A percentile compares a stretch with the other conserved stretches of the same genome.
Evolutionary conservation across 495 filamentous ascomycete species (phyloP).

Genomic region (Lophiostoma macrostomum): DNA sequence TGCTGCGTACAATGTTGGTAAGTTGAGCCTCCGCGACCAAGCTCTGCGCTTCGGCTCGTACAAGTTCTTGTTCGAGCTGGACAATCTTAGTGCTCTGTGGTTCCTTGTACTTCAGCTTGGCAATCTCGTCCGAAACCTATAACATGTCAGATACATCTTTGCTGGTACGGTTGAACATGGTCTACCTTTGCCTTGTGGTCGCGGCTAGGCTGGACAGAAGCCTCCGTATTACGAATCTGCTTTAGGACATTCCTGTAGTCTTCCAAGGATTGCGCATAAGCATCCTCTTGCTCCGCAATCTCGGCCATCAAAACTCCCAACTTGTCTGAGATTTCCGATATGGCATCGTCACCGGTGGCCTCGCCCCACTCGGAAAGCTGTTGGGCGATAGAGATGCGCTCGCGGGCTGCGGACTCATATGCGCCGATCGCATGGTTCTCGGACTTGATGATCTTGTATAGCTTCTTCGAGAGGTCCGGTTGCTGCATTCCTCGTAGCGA

Average conservation of each 20-base stretch:
- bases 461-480: constrained; percentile 77
- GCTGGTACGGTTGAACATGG: background rate
- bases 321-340: constrained; percentile 91
- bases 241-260: constrained; percentile 78
- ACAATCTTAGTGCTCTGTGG: constrained; percentile 71
- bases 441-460: constrained; percentile 88
- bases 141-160: constrained; percentile 7
- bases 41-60: constrained; percentile 90
- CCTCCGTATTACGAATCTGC: constrained; percentile 87
- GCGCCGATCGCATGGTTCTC: constrained; percentile 80
- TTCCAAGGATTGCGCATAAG: constrained; percentile 81
- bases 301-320: constrained; percentile 86
- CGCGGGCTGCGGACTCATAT: constrained; percentile 76
- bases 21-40: constrained; percentile 95
- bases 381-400: constrained; percentile 75
- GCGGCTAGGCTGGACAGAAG: constrained; percentile 83
- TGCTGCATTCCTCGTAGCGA: constrained; percentile 79
- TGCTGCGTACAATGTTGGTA: constrained; percentile 74
- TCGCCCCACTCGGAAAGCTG: constrained; percentile 98
- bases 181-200: constrained; percentile 69
- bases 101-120: constrained; percentile 83
- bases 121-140: constrained; percentile 80
- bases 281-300: constrained; percentile 87
- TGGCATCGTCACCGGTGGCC: constrained; percentile 74
- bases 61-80: constrained; percentile 90